Evolutionary conservation across 2,329 filamentous ascomycete genomes (phyloP).

Genomic region (Cladorrhinum sp.): DNA sequence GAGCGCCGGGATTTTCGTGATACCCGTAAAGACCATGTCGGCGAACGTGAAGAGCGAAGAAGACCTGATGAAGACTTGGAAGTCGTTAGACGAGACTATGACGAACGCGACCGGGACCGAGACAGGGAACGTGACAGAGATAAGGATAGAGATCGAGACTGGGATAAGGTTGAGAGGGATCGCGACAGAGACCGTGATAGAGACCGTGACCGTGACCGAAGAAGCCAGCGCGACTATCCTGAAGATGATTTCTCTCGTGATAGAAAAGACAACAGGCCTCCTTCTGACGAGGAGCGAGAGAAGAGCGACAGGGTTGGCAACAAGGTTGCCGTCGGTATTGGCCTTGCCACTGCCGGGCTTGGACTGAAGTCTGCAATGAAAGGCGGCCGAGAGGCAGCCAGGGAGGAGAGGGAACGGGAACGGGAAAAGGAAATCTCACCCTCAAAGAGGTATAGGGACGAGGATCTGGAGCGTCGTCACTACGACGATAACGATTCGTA

Average conservation of each 20-base stretch:
- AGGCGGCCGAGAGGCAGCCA: constrained; percentile 40
- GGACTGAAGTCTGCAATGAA: constrained; percentile 40
- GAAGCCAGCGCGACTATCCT: constrained; percentile 11
- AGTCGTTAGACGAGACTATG: constrained; percentile 18
- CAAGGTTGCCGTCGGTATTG: constrained; percentile 47
- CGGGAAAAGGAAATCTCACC: constrained; percentile 32
- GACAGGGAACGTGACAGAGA: constrained; percentile 10
- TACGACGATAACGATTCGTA: constrained; percentile 18
- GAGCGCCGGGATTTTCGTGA: constrained; percentile 41
- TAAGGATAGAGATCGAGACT: not conserved
- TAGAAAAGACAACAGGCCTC: constrained; percentile 27
- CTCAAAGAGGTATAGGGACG: constrained; percentile 15
- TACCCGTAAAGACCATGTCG: constrained; percentile 23
- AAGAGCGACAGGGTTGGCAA: constrained; percentile 45
- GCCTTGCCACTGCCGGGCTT: constrained; percentile 48
- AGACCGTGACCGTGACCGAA: constrained; percentile 13
- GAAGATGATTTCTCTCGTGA: constrained; percentile 20
- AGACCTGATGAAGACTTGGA: constrained; percentile 32
- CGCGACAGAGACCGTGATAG: not conserved
- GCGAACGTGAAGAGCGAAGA: constrained; percentile 27
- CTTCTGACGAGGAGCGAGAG: constrained; percentile 37
- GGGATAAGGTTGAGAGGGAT: too few relatives aligned
- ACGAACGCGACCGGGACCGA: constrained; percentile 16
- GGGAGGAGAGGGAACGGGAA: constrained; percentile 39
- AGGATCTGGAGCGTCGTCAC: constrained; percentile 15